Percentiles rank a stretch among this genome's conserved stretches.
These are phyloP conservation scores for Rosa multiflora DNA, from an alignment of 306 rosid species.

Conservation along the genomic window DNA sequence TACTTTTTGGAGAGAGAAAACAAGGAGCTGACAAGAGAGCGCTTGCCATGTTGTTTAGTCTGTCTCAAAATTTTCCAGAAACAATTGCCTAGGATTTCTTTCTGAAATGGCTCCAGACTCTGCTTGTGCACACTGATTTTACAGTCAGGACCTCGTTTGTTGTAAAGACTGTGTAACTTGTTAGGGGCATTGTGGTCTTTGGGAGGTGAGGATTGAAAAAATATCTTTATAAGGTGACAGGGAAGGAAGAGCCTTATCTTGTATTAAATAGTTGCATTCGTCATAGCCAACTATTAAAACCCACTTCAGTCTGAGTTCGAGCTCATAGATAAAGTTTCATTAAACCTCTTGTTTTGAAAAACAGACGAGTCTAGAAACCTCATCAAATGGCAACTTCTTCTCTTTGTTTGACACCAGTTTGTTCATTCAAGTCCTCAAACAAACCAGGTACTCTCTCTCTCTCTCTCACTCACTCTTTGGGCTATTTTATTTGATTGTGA, in stretches of 20 bases:
- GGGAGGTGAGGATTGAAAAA: neutral
- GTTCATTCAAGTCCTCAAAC: conserved; percentile 63
- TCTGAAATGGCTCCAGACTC: conserved; percentile 1
- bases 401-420: conserved; percentile 42
- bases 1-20: conserved; percentile 58
- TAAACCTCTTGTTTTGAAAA: neutral
- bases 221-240: neutral
- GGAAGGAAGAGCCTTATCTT: conserved; percentile 35
- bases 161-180: neutral
- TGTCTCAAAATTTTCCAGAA: neutral
- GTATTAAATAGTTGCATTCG: neutral
- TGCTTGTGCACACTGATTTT: conserved; percentile 6
- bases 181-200: conserved; percentile 37
- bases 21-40: conserved; percentile 55
- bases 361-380: neutral
- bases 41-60: conserved; percentile 57
- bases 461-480: neutral
- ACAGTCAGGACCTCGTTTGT: conserved; percentile 32
- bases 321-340: conserved; percentile 5
- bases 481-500: neutral
- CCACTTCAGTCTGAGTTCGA: conserved; percentile 19
- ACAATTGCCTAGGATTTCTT: conserved; percentile 4
- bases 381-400: conserved; percentile 61
- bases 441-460: conserved; percentile 51
- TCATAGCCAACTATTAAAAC: conserved; percentile 19